Base-by-base conservation (phyloP, 2,329 filamentous ascomycete genomes). In the Penicillium verrucosum region DNA sequence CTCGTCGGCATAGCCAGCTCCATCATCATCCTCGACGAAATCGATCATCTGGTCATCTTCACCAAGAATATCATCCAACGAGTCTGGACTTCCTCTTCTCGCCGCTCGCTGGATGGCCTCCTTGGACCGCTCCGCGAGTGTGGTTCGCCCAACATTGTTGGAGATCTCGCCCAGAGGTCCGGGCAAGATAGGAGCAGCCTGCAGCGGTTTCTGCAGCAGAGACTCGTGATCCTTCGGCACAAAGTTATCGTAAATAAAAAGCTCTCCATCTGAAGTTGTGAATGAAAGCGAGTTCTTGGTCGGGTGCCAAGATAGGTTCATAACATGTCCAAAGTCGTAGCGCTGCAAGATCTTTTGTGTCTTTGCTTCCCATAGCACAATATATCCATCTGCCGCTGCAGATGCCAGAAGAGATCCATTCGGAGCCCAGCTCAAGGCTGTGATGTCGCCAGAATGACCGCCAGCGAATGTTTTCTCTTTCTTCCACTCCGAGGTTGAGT, bases 1-100 rank as follows among this genome's bases (percentile, higher is more conserved):
- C 40, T 87, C 64, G 9, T 58, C 77, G 1, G 86, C 83, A 73
- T 97, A 97, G 41, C 93, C 94, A 34, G 92, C 93, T 11, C 92
- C 92, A 69, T 99, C 94, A 61, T 99, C 94, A 67, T 99, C 94
- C 5, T 92, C 86, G 1, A 99, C 90, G 71, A 97, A 99, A 61
- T 91, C 90, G 41, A 91, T 89, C 61, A 84, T 84, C 23, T 81
- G 83, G 42, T 82, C 81, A 79, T 76, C 86, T 68, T 65, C 80
- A 0, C 85, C 84, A 2, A 96, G 81, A n/a, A 96, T 85, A 51
- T 92, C 91, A 70, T 94, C 91, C 2, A 96, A 79, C 40, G 90
- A 92, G 60, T 92, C 89, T 0, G 87, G 79, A 0, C 87, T 87
- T n/a, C 83, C 85, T 59, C 80, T 77, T 58, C 88, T 80, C 47